These are phyloP conservation scores for Acrocalymma vagum DNA, from an alignment of 2,329 filamentous ascomycete genomes.

Conservation along the genomic window DNA sequence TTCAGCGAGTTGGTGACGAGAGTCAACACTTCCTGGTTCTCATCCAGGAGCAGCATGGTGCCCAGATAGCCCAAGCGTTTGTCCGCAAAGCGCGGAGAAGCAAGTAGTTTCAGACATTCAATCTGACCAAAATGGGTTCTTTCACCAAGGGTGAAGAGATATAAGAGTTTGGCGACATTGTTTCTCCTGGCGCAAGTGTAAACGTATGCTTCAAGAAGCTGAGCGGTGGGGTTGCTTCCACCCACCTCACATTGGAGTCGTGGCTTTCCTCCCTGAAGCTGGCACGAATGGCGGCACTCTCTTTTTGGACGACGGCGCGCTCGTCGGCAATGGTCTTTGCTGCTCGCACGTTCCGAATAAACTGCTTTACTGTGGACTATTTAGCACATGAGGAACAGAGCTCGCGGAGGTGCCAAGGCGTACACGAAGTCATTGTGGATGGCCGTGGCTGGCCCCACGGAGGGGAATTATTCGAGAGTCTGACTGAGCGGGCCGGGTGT, in stretches of 20 bases:
- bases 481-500: conserved; percentile 13
- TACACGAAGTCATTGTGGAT: conserved; percentile 66
- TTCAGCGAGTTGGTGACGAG: conserved; percentile 97
- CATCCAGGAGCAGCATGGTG: conserved; percentile 93
- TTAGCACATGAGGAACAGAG: conserved; percentile 38
- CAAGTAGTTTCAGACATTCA: conserved; percentile 96
- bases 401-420: conserved; percentile 45
- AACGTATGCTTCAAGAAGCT: conserved; percentile 24
- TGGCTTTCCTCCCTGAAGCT: conserved; percentile 97
- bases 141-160: conserved; percentile 97
- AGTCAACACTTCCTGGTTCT: conserved; percentile 98
- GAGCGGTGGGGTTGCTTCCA: conserved; percentile 18
- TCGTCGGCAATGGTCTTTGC: conserved; percentile 99
- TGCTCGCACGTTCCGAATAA: conserved; percentile 98
- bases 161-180: conserved; percentile 97
- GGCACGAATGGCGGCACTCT: conserved; percentile 95
- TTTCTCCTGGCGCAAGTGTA: conserved; percentile 74
- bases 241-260: conserved; percentile 87
- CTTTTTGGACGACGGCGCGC: conserved; percentile 97
- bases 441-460: conserved; percentile 60
- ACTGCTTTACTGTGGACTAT: conserved; percentile 84
- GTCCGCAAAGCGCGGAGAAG: conserved; percentile 96
- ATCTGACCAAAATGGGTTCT: conserved; percentile 99
- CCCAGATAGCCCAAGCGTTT: conserved; percentile 95
- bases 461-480: conserved; percentile 34